A percentile compares a stretch with the other conserved stretches of the same genome.
Conservation (phyloP, 345 rosid genomes). For the Firmiana major region DNA sequence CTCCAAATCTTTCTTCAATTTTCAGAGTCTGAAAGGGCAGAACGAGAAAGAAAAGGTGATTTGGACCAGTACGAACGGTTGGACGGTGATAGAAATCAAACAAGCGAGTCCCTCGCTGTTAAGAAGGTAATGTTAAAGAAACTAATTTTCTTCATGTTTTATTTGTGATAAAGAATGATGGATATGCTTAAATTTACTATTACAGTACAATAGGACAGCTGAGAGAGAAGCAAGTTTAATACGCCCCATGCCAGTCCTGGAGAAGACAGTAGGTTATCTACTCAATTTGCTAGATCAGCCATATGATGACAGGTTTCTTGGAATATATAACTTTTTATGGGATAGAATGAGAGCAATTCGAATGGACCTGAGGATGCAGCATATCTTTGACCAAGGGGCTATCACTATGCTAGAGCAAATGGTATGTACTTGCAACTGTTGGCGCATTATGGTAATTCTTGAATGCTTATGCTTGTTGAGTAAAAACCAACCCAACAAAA, state of each 20-base stretch:
- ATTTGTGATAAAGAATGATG: conserved; percentile 15
- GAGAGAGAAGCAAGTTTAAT: conserved; percentile 91
- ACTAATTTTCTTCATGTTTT: neutral
- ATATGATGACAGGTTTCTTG: conserved; percentile 72
- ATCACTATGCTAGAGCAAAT: conserved; percentile 92
- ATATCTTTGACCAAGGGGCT: conserved; percentile 75
- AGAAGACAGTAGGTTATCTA: conserved; percentile 72
- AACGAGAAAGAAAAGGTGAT: conserved; percentile 97
- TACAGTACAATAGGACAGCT: conserved; percentile 87
- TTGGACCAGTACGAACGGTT: conserved; percentile 90
- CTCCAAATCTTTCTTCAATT: conserved; percentile 18
- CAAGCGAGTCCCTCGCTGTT: conserved; percentile 75
- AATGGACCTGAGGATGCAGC: conserved; percentile 98
- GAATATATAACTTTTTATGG: conserved; percentile 92
- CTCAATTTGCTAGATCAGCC: conserved; percentile 85
- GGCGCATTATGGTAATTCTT: neutral
- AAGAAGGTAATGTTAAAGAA: conserved; percentile 55
- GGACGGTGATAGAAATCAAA: conserved; percentile 82
- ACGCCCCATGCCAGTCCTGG: conserved; percentile 87
- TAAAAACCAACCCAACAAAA: neutral
- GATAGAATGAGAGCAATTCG: conserved; percentile 98
- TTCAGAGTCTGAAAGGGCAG: conserved; percentile 80
- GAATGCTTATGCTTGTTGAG: conserved; percentile 1
- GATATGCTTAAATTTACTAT: conserved; percentile 21
- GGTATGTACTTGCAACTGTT: conserved; percentile 42